Conservation (phyloP, 176 grass and related monocot genomes). For the Dendrocalamus sinicus region DNA sequence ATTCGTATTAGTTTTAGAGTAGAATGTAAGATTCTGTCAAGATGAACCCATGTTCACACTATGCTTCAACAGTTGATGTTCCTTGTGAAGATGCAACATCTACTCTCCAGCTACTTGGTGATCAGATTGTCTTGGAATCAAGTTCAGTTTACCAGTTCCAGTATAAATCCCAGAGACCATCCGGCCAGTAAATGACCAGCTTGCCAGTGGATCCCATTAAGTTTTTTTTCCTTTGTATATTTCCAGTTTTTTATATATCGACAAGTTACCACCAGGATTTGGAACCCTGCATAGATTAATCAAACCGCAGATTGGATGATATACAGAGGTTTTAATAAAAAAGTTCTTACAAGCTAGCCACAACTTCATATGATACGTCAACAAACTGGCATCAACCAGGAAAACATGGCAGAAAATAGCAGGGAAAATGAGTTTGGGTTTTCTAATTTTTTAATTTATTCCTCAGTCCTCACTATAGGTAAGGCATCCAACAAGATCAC, state of each 20-base stretch:
- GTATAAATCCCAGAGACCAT: neutral
- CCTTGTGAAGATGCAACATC: slow-evolving; percentile 7
- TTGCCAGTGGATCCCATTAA: neutral
- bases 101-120: neutral
- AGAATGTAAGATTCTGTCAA: neutral
- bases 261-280: neutral
- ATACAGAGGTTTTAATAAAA: neutral
- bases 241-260: neutral
- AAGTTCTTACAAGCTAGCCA: neutral
- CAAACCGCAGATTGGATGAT: neutral
- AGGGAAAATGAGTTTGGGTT: neutral
- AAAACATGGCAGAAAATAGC: neutral
- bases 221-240: neutral
- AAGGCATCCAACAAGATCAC: neutral
- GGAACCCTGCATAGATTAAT: neutral
- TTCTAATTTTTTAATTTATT: neutral
- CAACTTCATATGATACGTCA: neutral
- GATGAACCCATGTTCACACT: neutral
- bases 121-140: slow-evolving; percentile 7
- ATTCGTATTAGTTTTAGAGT: neutral
- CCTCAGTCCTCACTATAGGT: neutral
- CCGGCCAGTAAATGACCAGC: neutral
- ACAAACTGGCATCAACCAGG: neutral
- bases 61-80: neutral
- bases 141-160: neutral